phyloP scores from a whole-genome alignment of 2,329 filamentous ascomycete species.

The Nannizziopsis arthrosporioides region DNA sequence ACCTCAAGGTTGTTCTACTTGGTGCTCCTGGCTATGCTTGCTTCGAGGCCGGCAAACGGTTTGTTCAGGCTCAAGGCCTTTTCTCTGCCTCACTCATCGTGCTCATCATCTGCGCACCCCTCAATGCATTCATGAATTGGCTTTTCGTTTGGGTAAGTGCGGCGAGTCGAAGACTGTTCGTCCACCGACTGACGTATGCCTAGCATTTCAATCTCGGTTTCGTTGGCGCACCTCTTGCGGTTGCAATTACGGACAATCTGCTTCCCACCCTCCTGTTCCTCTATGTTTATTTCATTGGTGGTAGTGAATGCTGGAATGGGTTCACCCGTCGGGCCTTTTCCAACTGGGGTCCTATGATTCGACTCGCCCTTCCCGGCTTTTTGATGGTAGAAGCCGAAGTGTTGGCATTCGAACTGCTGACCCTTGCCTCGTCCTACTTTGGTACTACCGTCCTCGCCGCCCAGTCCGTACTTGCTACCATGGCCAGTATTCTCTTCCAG shows the following conservation, averaged over 20 bases:
- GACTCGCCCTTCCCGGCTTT: constrained; percentile 75
- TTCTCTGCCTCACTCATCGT: constrained; percentile 75
- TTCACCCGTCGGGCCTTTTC: constrained; percentile 57
- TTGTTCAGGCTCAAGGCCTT: constrained; percentile 76
- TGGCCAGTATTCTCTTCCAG: constrained; percentile 73
- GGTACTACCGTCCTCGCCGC: constrained; percentile 71
- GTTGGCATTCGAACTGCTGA: constrained; percentile 84
- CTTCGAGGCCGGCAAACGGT: constrained; percentile 75
- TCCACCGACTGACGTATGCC: background rate
- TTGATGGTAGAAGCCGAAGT: constrained; percentile 92
- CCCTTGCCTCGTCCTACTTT: constrained; percentile 68
- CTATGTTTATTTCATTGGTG: constrained; percentile 61
- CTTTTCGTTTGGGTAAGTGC: constrained; percentile 59
- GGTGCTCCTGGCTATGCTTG: constrained; percentile 64
- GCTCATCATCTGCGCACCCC: constrained; percentile 66
- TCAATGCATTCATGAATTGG: constrained; percentile 74
- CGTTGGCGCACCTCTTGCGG: constrained; percentile 67
- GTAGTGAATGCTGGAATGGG: constrained; percentile 68
- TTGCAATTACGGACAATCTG: constrained; percentile 61
- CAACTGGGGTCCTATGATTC: constrained; percentile 78
- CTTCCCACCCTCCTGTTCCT: constrained; percentile 60
- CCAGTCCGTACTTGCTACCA: constrained; percentile 70
- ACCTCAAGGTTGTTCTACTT: constrained; percentile 57
- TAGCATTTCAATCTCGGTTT: constrained; percentile 53
- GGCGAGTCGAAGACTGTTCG: background rate